Evolutionary conservation across 2,329 filamentous ascomycete genomes (phyloP).

Genomic region (Pseudodiploospora longispora): DNA sequence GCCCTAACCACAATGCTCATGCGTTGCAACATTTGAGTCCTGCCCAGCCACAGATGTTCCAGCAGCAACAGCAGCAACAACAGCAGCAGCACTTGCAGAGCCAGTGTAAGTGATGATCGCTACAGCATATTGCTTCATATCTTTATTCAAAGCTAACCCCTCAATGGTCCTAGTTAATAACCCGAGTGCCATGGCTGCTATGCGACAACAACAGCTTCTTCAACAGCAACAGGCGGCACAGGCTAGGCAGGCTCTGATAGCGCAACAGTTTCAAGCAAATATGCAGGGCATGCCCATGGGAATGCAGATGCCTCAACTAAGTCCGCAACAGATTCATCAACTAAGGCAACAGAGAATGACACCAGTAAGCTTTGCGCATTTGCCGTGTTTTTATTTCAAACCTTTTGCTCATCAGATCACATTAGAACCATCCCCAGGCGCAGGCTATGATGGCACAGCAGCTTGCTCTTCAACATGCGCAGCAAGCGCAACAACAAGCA

Average conservation of each 20-base stretch:
- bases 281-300: slow-evolving; percentile 49
- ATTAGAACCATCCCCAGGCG: slow-evolving; percentile 17
- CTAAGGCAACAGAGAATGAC: slow-evolving; percentile 35
- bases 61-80: slow-evolving; percentile 43
- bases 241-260: slow-evolving; percentile 42
- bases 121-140: too few relatives aligned
- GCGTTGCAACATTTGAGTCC: slow-evolving; percentile 66
- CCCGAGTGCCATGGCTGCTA: slow-evolving; percentile 30
- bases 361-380: slow-evolving; percentile 27
- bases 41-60: slow-evolving; percentile 48
- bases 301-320: slow-evolving; percentile 41
- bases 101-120: slow-evolving; percentile 22
- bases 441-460: slow-evolving; percentile 40
- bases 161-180: slow-evolving; percentile 23
- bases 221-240: slow-evolving; percentile 47
- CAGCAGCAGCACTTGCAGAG: slow-evolving; percentile 28
- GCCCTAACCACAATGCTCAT: slow-evolving; percentile 57
- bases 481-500: slow-evolving; percentile 30
- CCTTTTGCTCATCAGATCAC: slow-evolving; percentile 14
- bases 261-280: slow-evolving; percentile 44
- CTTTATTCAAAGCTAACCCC: slow-evolving; percentile 6
- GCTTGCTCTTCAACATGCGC: slow-evolving; percentile 33
- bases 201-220: slow-evolving; percentile 48
- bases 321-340: slow-evolving; percentile 42
- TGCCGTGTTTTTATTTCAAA: neutral